Percentiles rank a stretch among this genome's conserved stretches.
Conservation (phyloP, 768 basidiomycete species). For the Mycena kentingensis region DNA sequence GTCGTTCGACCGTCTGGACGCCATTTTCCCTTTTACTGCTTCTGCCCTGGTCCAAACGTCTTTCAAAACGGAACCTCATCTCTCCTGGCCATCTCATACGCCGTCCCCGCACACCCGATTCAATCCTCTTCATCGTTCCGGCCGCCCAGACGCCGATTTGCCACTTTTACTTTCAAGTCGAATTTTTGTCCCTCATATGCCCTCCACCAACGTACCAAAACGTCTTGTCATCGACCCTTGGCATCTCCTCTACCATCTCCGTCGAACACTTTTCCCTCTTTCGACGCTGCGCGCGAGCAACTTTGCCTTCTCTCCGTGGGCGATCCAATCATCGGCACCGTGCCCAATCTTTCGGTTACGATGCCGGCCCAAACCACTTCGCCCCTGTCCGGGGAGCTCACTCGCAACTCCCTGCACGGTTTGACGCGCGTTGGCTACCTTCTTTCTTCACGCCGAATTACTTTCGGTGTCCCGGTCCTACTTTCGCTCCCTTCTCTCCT, state of each 20-base stretch:
- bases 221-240: constrained; percentile 1
- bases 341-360: too few relatives aligned
- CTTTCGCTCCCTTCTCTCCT: too few relatives aligned
- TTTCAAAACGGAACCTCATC: not conserved
- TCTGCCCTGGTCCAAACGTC: not conserved
- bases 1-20: too few relatives aligned
- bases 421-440: too few relatives aligned
- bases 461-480: too few relatives aligned
- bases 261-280: constrained; percentile 1
- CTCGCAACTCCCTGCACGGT: too few relatives aligned
- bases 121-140: not conserved
- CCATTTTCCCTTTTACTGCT: not conserved
- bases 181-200: constrained; percentile 1
- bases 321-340: too few relatives aligned
- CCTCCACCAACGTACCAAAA: not conserved
- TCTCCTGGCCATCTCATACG: not conserved
- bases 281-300: not conserved
- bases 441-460: too few relatives aligned
- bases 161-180: not conserved
- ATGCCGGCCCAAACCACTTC: too few relatives aligned
- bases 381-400: too few relatives aligned
- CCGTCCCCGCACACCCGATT: not conserved
- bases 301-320: not conserved
- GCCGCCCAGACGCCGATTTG: not conserved
- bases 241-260: not conserved